A percentile compares a stretch with the other conserved stretches of the same genome.
Conservation (phyloP, 805 yeast genomes). For the Candida fluviatilis region DNA sequence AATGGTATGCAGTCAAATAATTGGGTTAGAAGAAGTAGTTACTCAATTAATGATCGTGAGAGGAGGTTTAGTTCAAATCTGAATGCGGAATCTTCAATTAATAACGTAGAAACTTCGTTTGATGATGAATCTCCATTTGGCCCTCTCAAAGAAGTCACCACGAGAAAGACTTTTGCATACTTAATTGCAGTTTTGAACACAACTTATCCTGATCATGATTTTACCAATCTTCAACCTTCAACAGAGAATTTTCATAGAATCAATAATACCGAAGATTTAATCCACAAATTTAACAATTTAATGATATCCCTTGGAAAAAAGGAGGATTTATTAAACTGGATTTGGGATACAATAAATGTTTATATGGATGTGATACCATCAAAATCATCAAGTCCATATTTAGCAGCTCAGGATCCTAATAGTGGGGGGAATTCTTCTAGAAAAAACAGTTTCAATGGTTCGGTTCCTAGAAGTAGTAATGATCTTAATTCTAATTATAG, state of each 20-base stretch:
- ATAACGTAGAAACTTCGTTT: slow-evolving; percentile 13
- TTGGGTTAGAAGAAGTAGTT: slow-evolving; percentile 19
- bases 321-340: slow-evolving; percentile 49
- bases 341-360: slow-evolving; percentile 84
- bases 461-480: slow-evolving; percentile 3
- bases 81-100: neutral
- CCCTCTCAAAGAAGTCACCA: slow-evolving; percentile 78
- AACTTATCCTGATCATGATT: slow-evolving; percentile 95
- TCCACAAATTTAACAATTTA: slow-evolving; percentile 70
- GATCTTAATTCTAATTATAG: slow-evolving; percentile 6
- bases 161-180: slow-evolving; percentile 86
- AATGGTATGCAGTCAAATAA: neutral
- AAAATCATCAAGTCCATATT: slow-evolving; percentile 20
- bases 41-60: slow-evolving; percentile 18
- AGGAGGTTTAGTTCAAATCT: slow-evolving; percentile 24
- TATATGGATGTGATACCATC: slow-evolving; percentile 64
- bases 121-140: slow-evolving; percentile 75
- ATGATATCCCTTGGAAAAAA: slow-evolving; percentile 48
- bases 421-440: slow-evolving; percentile 19
- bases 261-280: slow-evolving; percentile 41
- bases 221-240: slow-evolving; percentile 82
- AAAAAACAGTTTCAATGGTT: slow-evolving; percentile 21
- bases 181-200: slow-evolving; percentile 86
- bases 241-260: slow-evolving; percentile 43
- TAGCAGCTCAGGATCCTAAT: slow-evolving; percentile 8